phyloP scores from a whole-genome alignment of 2,329 filamentous ascomycete species.

The Exophiala viscosa region DNA sequence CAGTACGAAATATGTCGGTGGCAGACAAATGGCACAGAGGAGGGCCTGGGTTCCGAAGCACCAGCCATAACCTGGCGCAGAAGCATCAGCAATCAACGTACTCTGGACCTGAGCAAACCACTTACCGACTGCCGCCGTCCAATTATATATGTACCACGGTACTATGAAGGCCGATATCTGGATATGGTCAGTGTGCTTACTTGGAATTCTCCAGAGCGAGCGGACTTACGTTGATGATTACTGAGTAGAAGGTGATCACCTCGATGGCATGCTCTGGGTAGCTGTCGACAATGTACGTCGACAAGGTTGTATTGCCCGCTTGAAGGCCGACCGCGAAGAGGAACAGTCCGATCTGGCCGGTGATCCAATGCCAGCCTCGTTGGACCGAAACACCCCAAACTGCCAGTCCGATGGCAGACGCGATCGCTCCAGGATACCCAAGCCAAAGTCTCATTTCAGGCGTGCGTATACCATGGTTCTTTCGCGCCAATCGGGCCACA shows the following conservation, averaged over 20 bases:
- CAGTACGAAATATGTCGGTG: constrained; percentile 5
- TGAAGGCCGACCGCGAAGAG: constrained; percentile 13
- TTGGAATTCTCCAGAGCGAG: neutral
- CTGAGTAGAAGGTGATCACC: constrained; percentile 15
- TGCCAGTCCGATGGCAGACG: constrained; percentile 5
- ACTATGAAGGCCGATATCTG: constrained; percentile 14
- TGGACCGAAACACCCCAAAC: constrained; percentile 10
- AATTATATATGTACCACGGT: constrained; percentile 14
- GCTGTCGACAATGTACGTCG: constrained; percentile 11
- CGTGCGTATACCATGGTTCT: neutral
- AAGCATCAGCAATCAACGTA: neutral
- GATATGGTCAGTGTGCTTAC: neutral
- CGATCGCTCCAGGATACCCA: constrained; percentile 5
- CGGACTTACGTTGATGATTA: constrained; percentile 12
- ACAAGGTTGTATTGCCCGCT: constrained; percentile 9
- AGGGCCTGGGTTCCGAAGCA: constrained; percentile 11
- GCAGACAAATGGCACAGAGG: constrained; percentile 3
- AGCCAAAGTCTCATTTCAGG: constrained; percentile 15
- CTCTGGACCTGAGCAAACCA: neutral
- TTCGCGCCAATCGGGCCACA: neutral
- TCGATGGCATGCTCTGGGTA: constrained; percentile 12
- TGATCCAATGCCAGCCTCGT: constrained; percentile 11
- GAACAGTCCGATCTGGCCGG: constrained; percentile 11
- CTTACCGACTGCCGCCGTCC: constrained; percentile 9
- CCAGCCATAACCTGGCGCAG: constrained; percentile 8